Conservation (phyloP, 345 rosid species). For the Salix arbutifolia region DNA sequence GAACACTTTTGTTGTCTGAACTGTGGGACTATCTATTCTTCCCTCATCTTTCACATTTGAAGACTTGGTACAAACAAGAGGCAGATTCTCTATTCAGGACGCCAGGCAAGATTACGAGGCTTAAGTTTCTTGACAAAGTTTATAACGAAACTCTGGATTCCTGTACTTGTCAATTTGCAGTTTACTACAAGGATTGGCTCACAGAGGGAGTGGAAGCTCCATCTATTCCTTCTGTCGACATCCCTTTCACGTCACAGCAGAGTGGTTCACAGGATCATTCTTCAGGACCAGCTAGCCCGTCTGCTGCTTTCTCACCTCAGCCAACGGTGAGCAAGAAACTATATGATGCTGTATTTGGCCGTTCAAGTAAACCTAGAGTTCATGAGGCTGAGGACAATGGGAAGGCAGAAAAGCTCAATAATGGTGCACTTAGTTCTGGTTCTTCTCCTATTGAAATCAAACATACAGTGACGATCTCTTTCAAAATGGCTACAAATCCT, state of each 20-base stretch:
- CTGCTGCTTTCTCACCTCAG: slow-evolving; percentile 36
- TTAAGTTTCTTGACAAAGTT: slow-evolving; percentile 51
- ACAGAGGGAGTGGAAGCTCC: slow-evolving; percentile 52
- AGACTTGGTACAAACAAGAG: slow-evolving; percentile 53
- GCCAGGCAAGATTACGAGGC: slow-evolving; percentile 33
- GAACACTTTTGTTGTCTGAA: slow-evolving; percentile 46
- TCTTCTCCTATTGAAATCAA: slow-evolving; percentile 37
- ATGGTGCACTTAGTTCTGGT: slow-evolving; percentile 22
- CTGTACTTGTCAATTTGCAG: slow-evolving; percentile 51
- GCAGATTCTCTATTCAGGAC: slow-evolving; percentile 35
- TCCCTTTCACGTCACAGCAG: slow-evolving; percentile 38
- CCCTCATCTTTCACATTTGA: slow-evolving; percentile 64
- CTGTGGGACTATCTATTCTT: slow-evolving; percentile 56
- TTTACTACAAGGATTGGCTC: slow-evolving; percentile 70
- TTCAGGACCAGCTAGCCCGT: slow-evolving; percentile 30
- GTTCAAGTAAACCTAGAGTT: slow-evolving; percentile 28
- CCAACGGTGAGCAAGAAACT: slow-evolving; percentile 55
- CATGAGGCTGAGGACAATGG: slow-evolving; percentile 23
- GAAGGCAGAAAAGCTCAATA: slow-evolving; percentile 16
- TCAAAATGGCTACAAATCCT: slow-evolving; percentile 29
- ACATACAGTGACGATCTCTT: slow-evolving; percentile 25
- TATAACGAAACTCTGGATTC: slow-evolving; percentile 54
- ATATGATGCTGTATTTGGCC: slow-evolving; percentile 40
- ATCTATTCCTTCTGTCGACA: slow-evolving; percentile 40
- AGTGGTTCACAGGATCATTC: slow-evolving; percentile 31